phyloP scores from a whole-genome alignment of 2,329 filamentous ascomycete genomes.

The Fusarium domesticum region DNA sequence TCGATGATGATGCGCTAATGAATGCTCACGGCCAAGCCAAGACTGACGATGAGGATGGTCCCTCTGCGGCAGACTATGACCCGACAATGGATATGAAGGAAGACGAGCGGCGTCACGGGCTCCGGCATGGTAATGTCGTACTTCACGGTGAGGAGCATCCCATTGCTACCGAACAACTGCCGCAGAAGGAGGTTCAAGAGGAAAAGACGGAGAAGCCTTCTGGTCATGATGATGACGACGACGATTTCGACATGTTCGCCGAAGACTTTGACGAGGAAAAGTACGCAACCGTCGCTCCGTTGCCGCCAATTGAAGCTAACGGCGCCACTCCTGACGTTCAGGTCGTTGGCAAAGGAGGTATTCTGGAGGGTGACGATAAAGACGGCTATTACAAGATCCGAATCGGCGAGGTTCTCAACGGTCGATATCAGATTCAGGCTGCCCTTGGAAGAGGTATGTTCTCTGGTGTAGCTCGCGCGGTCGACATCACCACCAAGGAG shows the following conservation, averaged over 20 bases:
- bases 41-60: conserved; percentile 59
- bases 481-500: conserved; percentile 69
- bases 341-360: conserved; percentile 67
- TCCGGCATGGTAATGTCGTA: conserved; percentile 56
- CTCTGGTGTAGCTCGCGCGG: conserved; percentile 87
- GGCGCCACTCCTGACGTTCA: conserved; percentile 49
- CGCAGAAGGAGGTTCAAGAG: conserved; percentile 26
- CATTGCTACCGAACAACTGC: conserved; percentile 26
- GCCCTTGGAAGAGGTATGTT: conserved; percentile 93
- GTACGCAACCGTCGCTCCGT: conserved; percentile 49
- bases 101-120: conserved; percentile 69
- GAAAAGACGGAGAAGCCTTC: conserved; percentile 25
- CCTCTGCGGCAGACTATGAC: conserved; percentile 91
- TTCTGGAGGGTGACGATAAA: conserved; percentile 88
- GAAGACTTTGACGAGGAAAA: conserved; percentile 70
- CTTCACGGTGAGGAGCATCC: conserved; percentile 44
- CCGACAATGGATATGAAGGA: conserved; percentile 86
- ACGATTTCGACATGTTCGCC: conserved; percentile 80
- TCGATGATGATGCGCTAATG: conserved; percentile 65
- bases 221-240: conserved; percentile 53
- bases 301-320: conserved; percentile 39
- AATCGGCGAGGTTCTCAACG: conserved; percentile 83
- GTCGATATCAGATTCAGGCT: conserved; percentile 84
- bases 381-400: conserved; percentile 97
- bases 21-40: conserved; percentile 53